Evolutionary conservation across 2,329 filamentous ascomycete genomes (phyloP).

Genomic region (Ustulina deusta): DNA sequence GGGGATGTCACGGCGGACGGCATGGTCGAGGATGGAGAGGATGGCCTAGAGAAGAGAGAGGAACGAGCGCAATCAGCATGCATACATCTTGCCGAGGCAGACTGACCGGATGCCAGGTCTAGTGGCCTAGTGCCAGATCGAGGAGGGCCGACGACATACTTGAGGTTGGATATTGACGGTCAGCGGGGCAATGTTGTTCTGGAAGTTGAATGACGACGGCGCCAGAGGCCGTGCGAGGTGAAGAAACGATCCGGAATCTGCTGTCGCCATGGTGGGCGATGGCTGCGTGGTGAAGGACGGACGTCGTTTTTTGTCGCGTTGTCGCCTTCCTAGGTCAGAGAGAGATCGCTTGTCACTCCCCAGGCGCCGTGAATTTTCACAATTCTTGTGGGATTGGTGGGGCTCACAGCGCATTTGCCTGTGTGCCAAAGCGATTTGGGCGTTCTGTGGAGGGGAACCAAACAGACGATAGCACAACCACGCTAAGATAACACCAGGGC

Average conservation of each 20-base stretch:
- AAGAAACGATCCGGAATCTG: slow-evolving; percentile 82
- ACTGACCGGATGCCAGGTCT: slow-evolving; percentile 13
- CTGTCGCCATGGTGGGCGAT: slow-evolving; percentile 76
- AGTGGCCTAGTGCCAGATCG: slow-evolving; percentile 7
- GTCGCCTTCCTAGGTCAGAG: slow-evolving; percentile 29
- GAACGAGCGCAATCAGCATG: slow-evolving; percentile 19
- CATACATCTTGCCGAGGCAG: not conserved
- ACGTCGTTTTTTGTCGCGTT: slow-evolving; percentile 18
- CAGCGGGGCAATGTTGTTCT: slow-evolving; percentile 89
- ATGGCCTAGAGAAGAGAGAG: slow-evolving; percentile 62
- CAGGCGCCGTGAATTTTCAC: slow-evolving; percentile 42
- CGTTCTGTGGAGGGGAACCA: slow-evolving; percentile 32
- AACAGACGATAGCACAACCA: slow-evolving; percentile 19
- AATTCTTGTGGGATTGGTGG: slow-evolving; percentile 47
- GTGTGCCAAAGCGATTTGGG: slow-evolving; percentile 25
- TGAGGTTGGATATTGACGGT: slow-evolving; percentile 96
- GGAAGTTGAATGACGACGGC: slow-evolving; percentile 80
- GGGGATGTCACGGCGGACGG: slow-evolving; percentile 81
- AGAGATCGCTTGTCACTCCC: slow-evolving; percentile 31
- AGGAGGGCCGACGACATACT: slow-evolving; percentile 65
- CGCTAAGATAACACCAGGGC: slow-evolving; percentile 38
- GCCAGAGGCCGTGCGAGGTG: slow-evolving; percentile 94
- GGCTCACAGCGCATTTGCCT: slow-evolving; percentile 34
- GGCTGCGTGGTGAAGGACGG: not conserved
- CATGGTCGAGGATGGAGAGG: slow-evolving; percentile 90